Percentiles rank a stretch among this genome's conserved stretches.
Conservation (phyloP, 2,329 filamentous ascomycete genomes). For the Fusarium compactum region DNA sequence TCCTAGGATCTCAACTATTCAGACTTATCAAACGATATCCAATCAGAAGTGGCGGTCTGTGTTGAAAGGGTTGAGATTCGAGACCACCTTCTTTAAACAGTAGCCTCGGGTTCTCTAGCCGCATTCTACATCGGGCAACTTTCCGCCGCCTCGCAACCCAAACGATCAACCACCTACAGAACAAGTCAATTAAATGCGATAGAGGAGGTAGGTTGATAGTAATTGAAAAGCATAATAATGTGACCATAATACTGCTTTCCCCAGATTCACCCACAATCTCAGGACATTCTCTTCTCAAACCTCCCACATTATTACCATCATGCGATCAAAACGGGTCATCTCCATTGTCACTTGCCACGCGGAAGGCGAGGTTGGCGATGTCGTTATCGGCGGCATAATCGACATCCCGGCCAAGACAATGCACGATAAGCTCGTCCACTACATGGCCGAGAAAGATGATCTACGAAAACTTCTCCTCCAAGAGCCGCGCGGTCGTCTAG, state of each 20-base stretch:
- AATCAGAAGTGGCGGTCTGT: background rate
- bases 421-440: conserved; percentile 61
- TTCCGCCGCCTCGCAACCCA: conserved; percentile 10
- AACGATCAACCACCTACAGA: background rate
- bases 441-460: conserved; percentile 55
- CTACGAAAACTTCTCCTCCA: conserved; percentile 42
- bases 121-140: conserved; percentile 5
- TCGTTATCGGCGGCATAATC: conserved; percentile 61
- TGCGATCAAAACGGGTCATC: conserved; percentile 40
- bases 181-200: background rate
- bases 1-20: background rate
- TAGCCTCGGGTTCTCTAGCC: conserved; percentile 25
- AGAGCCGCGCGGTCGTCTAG: conserved; percentile 12
- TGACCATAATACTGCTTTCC: background rate
- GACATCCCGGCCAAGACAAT: conserved; percentile 59
- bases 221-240: conserved; percentile 6
- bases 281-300: background rate
- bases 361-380: conserved; percentile 61
- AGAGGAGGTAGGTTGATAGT: background rate
- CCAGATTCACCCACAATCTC: background rate
- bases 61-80: background rate
- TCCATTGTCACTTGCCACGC: conserved; percentile 54
- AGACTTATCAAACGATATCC: rapidly evolving
- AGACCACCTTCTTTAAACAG: background rate
- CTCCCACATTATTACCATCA: background rate